Evolutionary conservation across 805 yeast genomes (phyloP), one percentile per base, ranked within the genome.

Genomic region (Ogataea pini): DNA sequence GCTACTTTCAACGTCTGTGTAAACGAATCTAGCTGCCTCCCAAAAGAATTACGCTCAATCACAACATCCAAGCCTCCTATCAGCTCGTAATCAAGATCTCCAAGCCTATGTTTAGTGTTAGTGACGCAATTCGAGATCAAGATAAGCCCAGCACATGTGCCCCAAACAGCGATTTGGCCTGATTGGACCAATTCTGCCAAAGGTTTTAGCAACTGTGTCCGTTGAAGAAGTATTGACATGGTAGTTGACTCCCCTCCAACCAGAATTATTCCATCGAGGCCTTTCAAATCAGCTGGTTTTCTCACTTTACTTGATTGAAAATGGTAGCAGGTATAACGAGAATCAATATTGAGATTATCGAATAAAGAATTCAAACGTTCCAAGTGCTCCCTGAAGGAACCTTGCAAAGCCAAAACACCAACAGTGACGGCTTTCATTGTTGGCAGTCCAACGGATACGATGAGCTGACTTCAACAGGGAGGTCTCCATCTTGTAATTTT

Each of bases 61-160:
- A 73, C 71, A 4, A 86, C 79, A 55, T 81, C 79, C 58, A 87
- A 65, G 1, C 85, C 87, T 1, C 89, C 86, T 36, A 87, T 68
- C 2, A 82, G 63, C 48, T 76, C 68, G 53, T 86, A 62, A 4
- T 52, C 42, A 25, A 50, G 16, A 16, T 54, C 58, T 10, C 64
- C 64, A 12, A 61, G 85, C 18, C 77, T 75, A 1, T 71, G 72
- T 41, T 74, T 73, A 17, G 81, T 84, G 58, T 79, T 76, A 13
- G 73, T 68, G 31, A 83, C 70, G 40, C 73, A 71, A 47, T 75
- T 71, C 7, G 90, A 76, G 19, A 87, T 69, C 54, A 86, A 73
- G 44, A 87, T 86, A 56, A 87, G 69, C 2, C 95, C 95, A 2
- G 95, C 95, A 65, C 95, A 87, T 1, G 95, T 87, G 0, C 95